Conservation (phyloP, 2,329 filamentous ascomycete species). For the Penicillium sp. region DNA sequence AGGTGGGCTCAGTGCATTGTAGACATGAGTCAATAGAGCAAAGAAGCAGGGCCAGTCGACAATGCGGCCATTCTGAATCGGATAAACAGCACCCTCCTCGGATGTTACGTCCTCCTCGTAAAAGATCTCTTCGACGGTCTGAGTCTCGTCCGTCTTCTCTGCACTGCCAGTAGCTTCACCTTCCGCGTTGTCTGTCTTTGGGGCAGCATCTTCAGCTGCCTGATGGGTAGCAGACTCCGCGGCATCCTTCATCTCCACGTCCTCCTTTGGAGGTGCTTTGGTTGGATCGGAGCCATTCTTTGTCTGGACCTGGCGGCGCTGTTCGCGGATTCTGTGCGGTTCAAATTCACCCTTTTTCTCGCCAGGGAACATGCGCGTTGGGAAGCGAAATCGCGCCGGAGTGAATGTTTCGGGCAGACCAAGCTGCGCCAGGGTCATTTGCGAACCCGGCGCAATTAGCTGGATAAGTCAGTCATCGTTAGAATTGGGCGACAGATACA, state of each 20-base stretch:
- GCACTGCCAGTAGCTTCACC: constrained; percentile 21
- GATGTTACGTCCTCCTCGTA: constrained; percentile 87
- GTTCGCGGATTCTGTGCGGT: constrained; percentile 68
- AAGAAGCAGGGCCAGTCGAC: constrained; percentile 90
- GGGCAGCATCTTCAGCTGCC: background rate
- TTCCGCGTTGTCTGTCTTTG: constrained; percentile 22
- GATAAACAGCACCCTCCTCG: constrained; percentile 83
- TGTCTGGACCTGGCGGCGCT: constrained; percentile 26
- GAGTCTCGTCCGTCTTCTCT: constrained; percentile 24
- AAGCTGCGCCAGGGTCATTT: constrained; percentile 83
- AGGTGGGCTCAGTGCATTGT: constrained; percentile 79
- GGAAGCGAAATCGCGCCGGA: constrained; percentile 76
- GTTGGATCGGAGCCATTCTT: constrained; percentile 27
- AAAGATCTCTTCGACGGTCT: constrained; percentile 48
- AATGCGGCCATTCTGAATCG: constrained; percentile 73
- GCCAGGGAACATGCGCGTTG: constrained; percentile 85
- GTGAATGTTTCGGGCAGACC: constrained; percentile 87
- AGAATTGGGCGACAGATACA: too few species aligned
- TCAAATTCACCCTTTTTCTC: constrained; percentile 73
- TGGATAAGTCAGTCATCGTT: constrained; percentile 16
- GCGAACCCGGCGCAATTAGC: constrained; percentile 63
- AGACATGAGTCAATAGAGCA: constrained; percentile 85
- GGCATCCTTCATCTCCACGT: constrained; percentile 45
- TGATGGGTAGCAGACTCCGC: constrained; percentile 23
- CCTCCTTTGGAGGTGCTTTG: constrained; percentile 35